Conservation (phyloP, 2,329 filamentous ascomycete species). For the Fusarium devonianum region DNA sequence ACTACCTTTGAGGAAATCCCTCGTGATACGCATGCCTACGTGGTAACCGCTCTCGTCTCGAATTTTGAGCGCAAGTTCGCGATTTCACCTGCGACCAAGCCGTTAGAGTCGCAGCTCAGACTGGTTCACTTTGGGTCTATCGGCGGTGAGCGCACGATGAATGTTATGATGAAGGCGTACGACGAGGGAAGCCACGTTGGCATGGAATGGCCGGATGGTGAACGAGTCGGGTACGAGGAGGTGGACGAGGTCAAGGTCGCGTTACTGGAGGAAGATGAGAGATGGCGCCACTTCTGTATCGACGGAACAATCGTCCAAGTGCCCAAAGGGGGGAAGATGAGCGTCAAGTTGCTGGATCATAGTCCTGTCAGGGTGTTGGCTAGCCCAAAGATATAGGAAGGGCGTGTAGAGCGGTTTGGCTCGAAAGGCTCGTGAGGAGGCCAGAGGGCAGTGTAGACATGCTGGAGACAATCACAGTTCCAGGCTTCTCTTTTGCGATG, state of each 20-base stretch:
- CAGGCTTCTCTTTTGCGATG: too few species aligned
- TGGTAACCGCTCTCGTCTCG: conserved; percentile 78
- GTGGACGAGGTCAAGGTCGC: conserved; percentile 72
- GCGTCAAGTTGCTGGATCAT: conserved; percentile 60
- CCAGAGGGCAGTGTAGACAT: too few species aligned
- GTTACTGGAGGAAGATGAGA: conserved; percentile 70
- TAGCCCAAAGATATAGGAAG: conserved; percentile 39
- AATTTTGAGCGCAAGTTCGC: conserved; percentile 82
- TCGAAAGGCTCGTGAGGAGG: neutral
- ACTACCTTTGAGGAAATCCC: conserved; percentile 40
- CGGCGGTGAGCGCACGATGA: conserved; percentile 72
- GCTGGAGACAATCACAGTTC: too few species aligned
- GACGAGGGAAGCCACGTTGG: conserved; percentile 62
- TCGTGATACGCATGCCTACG: conserved; percentile 71
- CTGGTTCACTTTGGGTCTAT: conserved; percentile 79
- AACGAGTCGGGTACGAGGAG: conserved; percentile 74
- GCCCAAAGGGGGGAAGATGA: conserved; percentile 73
- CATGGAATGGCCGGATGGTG: conserved; percentile 59
- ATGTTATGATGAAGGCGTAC: conserved; percentile 75
- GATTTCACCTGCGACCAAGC: conserved; percentile 76
- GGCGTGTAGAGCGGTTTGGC: neutral
- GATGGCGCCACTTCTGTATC: conserved; percentile 88
- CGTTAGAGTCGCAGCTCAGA: conserved; percentile 73
- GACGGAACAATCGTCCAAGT: conserved; percentile 87
- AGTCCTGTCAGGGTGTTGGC: conserved; percentile 56